A percentile compares a stretch with the other conserved stretches of the same genome.
Conservation (phyloP, 345 rosid species). For the Psidium guajava region DNA sequence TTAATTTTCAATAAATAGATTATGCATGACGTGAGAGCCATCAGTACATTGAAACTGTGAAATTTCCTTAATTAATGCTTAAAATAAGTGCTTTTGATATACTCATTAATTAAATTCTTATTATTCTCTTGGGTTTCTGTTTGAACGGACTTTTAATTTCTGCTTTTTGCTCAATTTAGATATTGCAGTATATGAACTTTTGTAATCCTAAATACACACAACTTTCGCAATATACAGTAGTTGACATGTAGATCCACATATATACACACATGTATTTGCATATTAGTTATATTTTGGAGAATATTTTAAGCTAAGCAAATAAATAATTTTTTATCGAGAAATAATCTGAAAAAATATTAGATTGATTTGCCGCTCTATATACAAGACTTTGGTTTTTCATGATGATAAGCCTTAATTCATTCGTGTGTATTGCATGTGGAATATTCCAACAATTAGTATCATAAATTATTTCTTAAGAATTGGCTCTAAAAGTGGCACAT, state of each 20-base stretch:
- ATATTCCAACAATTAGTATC: not conserved
- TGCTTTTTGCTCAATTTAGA: not conserved
- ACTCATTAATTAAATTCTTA: not conserved
- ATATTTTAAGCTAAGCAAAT: not conserved
- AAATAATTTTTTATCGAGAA: not conserved
- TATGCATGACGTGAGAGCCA: not conserved
- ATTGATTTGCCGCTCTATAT: not conserved
- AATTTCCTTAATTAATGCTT: not conserved
- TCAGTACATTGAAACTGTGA: not conserved
- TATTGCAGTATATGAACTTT: not conserved
- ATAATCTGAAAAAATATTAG: not conserved
- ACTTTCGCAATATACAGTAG: not conserved
- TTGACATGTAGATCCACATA: no score
- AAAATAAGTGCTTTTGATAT: not conserved
- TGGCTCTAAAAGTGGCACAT: not conserved
- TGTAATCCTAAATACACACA: not conserved
- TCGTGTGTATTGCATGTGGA: not conserved
- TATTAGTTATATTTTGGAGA: not conserved
- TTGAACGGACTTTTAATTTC: not conserved
- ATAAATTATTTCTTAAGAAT: not conserved
- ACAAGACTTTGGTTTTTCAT: not conserved
- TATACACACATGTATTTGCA: not conserved
- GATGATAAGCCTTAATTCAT: not conserved
- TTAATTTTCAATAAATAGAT: not conserved
- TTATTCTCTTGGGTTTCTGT: not conserved